Evolutionary conservation across 176 grass and related monocot species (phyloP).

Genomic region (Puya raimondii): DNA sequence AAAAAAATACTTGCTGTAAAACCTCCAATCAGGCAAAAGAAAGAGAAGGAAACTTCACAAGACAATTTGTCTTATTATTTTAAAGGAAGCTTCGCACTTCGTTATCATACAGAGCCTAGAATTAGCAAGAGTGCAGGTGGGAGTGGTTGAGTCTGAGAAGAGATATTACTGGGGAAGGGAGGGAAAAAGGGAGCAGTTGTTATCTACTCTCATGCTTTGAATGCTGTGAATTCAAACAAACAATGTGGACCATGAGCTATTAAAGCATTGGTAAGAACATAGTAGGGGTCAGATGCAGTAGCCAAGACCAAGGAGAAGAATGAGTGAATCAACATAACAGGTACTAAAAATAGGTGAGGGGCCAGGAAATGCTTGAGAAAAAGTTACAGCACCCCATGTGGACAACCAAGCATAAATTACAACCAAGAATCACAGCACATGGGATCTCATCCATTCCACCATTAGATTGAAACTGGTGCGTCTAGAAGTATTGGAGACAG

Average conservation of each 20-base stretch:
- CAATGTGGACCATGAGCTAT: conserved; percentile 15
- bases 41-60: too few relatives aligned
- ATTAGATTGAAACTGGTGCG: too few relatives aligned
- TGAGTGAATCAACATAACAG: neutral
- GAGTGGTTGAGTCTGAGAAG: conserved; percentile 26
- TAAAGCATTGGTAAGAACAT: neutral
- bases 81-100: neutral
- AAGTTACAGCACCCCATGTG: conserved; percentile 48
- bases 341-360: conserved; percentile 5
- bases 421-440: conserved; percentile 50
- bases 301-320: neutral
- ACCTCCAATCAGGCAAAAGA: too few relatives aligned
- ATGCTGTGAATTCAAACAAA: conserved; percentile 18
- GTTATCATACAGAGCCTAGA: conserved; percentile 21
- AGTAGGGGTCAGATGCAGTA: conserved; percentile 22
- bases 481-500: neutral
- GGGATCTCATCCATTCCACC: conserved; percentile 11
- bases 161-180: neutral
- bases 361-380: conserved; percentile 8
- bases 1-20: too few relatives aligned
- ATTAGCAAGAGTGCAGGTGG: conserved; percentile 10
- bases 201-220: neutral
- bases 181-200: neutral
- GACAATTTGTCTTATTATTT: too few relatives aligned
- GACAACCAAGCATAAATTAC: conserved; percentile 21